phyloP scores from a whole-genome alignment of 2,329 filamentous ascomycete genomes.

The Pseudogymnoascus sp. region DNA sequence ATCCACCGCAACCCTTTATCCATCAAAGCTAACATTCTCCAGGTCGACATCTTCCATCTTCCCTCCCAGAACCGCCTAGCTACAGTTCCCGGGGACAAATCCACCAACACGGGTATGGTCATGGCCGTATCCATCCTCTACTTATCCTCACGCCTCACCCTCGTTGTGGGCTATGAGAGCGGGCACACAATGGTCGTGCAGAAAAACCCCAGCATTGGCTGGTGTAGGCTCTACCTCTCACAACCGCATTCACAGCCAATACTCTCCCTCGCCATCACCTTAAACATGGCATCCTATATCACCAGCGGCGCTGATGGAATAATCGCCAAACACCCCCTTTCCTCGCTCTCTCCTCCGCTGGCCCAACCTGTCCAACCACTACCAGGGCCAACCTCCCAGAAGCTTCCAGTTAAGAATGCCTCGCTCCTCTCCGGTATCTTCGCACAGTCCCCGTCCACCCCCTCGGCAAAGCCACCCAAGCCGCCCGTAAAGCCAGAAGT shows the following conservation, averaged over 20 bases:
- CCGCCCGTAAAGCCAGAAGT: conserved; percentile 13
- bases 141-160: conserved; percentile 42
- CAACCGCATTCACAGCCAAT: conserved; percentile 73
- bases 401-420: not conserved
- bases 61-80: conserved; percentile 66
- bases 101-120: conserved; percentile 64
- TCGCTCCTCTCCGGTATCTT: not conserved
- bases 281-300: conserved; percentile 50
- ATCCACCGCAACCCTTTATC: conserved; percentile 1
- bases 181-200: conserved; percentile 62
- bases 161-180: conserved; percentile 79
- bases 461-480: not conserved
- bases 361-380: not conserved
- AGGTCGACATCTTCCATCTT: conserved; percentile 76
- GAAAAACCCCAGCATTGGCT: conserved; percentile 29
- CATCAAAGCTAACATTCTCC: conserved; percentile 21
- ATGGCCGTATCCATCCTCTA: conserved; percentile 69
- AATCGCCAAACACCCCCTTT: conserved; percentile 68
- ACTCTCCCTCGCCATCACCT: conserved; percentile 58
- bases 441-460: not conserved
- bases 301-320: conserved; percentile 78
- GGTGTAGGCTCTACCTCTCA: conserved; percentile 53
- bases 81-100: conserved; percentile 40
- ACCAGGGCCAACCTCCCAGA: not conserved
- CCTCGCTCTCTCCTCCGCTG: conserved; percentile 20